phyloP scores from a whole-genome alignment of 306 rosid species.

The Fagus sylvatica region DNA sequence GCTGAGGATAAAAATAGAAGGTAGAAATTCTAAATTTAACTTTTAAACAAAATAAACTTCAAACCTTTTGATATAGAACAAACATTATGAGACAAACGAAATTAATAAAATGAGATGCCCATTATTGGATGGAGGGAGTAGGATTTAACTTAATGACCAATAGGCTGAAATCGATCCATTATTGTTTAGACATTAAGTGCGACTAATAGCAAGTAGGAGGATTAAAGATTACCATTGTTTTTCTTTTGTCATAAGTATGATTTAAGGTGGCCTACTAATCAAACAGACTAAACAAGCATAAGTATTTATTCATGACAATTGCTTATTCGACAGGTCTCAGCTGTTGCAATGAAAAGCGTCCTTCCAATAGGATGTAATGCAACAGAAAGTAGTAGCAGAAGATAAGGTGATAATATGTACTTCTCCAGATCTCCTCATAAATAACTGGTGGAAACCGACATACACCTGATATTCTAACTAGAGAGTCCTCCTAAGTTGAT shows the following conservation, averaged over 20 bases:
- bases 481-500: not conserved
- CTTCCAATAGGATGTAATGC: not conserved
- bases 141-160: not conserved
- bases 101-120: too few species aligned
- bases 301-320: not conserved
- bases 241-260: not conserved
- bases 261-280: not conserved
- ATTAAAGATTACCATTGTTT: not conserved
- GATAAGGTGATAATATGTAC: not conserved
- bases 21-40: too few species aligned
- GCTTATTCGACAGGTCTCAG: not conserved
- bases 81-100: too few species aligned
- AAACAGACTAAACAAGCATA: not conserved
- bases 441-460: not conserved
- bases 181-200: not conserved
- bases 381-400: not conserved
- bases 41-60: not conserved
- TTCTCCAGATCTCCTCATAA: not conserved
- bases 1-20: not conserved
- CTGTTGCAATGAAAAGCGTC: not conserved
- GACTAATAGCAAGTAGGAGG: not conserved
- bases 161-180: not conserved
- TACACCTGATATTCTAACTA: not conserved
- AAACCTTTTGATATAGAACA: not conserved
- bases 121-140: not conserved